A percentile compares a stretch with the other conserved stretches of the same genome.
Conservation (phyloP, 1,284 basidiomycete species). For the Rhodotorula sp. region DNA sequence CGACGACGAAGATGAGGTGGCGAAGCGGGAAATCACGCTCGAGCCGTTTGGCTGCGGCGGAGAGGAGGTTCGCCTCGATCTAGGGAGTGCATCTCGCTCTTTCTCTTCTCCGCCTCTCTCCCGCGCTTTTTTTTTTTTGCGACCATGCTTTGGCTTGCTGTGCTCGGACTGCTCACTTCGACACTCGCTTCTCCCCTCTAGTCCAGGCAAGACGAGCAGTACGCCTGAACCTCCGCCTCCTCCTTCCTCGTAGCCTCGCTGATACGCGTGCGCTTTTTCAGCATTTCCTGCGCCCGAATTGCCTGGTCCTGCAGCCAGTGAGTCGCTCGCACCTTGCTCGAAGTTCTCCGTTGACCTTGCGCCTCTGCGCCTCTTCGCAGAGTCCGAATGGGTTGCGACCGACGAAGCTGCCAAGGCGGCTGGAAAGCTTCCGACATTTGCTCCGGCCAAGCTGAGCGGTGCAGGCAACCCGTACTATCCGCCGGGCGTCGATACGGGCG, state of each 20-base stretch:
- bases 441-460: conserved; percentile 4
- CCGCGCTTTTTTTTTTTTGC: background rate
- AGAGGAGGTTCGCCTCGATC: too few species aligned
- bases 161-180: background rate
- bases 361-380: background rate
- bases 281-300: background rate
- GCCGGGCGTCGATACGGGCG: background rate
- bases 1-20: too few species aligned
- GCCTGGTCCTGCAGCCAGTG: conserved; percentile 11
- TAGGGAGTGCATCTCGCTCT: background rate
- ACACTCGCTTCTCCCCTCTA: background rate
- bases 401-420: conserved; percentile 19
- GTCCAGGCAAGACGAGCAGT: background rate
- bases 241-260: background rate
- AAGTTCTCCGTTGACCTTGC: background rate
- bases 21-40: too few species aligned
- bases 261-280: background rate
- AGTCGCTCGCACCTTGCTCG: background rate
- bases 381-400: conserved; percentile 13
- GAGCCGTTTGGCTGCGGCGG: too few species aligned
- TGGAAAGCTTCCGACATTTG: conserved; percentile 19
- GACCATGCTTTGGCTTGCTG: background rate
- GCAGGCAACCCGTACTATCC: background rate
- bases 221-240: background rate
- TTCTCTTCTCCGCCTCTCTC: background rate